A percentile compares a stretch with the other conserved stretches of the same genome.
phyloP scores from a whole-genome alignment of 1,139 yeast species.

The Kodamaea alishanica region DNA sequence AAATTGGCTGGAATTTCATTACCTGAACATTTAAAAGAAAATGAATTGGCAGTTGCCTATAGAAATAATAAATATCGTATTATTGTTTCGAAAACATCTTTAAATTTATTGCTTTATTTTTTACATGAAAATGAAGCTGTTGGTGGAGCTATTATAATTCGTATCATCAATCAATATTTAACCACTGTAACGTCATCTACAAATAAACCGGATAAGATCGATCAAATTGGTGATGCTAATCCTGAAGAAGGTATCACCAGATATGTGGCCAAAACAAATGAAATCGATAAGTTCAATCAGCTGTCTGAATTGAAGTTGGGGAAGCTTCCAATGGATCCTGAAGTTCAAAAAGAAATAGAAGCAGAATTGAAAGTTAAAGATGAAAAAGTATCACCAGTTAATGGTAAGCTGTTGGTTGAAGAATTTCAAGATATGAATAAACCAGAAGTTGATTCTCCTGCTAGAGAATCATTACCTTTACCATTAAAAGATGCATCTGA shows the following conservation, averaged over 20 bases:
- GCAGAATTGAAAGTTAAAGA: slow-evolving; percentile 79
- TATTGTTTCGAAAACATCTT: slow-evolving; percentile 76
- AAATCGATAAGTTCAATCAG: slow-evolving; percentile 58
- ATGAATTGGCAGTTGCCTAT: slow-evolving; percentile 75
- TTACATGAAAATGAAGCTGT: slow-evolving; percentile 88
- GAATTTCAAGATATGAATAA: slow-evolving; percentile 50
- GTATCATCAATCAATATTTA: slow-evolving; percentile 82
- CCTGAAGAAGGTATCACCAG: slow-evolving; percentile 67
- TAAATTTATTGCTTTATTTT: slow-evolving; percentile 79
- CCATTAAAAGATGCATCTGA: slow-evolving; percentile 82
- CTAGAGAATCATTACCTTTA: slow-evolving; percentile 71
- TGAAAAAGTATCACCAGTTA: slow-evolving; percentile 41
- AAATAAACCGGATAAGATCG: slow-evolving; percentile 41
- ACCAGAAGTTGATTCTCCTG: slow-evolving; percentile 62
- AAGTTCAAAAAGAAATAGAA: slow-evolving; percentile 78
- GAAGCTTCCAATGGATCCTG: slow-evolving; percentile 79
- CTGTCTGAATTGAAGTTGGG: slow-evolving; percentile 73
- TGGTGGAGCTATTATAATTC: slow-evolving; percentile 84
- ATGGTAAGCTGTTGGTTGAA: slow-evolving; percentile 42
- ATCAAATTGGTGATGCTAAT: slow-evolving; percentile 45
- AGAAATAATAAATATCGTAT: slow-evolving; percentile 70
- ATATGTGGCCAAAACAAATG: slow-evolving; percentile 45
- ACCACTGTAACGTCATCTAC: slow-evolving; percentile 60
- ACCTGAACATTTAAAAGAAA: slow-evolving; percentile 78
- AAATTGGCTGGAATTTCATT: slow-evolving; percentile 70